phyloP scores from a whole-genome alignment of 1,139 yeast species.

The Lodderomyces margitis region DNA sequence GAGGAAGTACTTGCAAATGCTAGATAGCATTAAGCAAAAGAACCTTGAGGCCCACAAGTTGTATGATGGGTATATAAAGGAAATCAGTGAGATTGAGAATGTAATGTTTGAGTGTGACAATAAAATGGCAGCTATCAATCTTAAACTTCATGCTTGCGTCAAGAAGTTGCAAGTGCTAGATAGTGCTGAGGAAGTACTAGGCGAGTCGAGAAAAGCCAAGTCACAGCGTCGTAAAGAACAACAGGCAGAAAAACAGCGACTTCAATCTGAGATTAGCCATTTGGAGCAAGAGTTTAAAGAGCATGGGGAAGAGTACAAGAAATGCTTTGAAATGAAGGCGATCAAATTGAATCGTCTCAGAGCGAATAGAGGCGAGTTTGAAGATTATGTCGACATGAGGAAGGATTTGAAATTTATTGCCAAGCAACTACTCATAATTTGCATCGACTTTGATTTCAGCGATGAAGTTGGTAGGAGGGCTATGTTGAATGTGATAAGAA shows the following conservation, averaged over 20 bases:
- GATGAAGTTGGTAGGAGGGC: slow-evolving; percentile 91
- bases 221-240: slow-evolving; percentile 3
- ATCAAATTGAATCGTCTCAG: slow-evolving; percentile 1
- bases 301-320: slow-evolving; percentile 1
- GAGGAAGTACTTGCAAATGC: slow-evolving; percentile 48
- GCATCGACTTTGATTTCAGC: slow-evolving; percentile 75
- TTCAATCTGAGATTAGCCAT: slow-evolving; percentile 3
- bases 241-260: neutral
- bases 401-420: slow-evolving; percentile 72
- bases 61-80: neutral
- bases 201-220: slow-evolving; percentile 1
- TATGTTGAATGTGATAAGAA: slow-evolving; percentile 70
- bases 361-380: slow-evolving; percentile 14
- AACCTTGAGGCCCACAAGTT: neutral
- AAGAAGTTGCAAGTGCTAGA: slow-evolving; percentile 2
- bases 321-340: neutral
- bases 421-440: slow-evolving; percentile 67
- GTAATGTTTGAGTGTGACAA: slow-evolving; percentile 2
- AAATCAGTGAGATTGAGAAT: slow-evolving; percentile 1
- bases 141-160: neutral
- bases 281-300: slow-evolving; percentile 6
- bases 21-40: neutral
- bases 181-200: neutral
- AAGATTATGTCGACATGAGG: slow-evolving; percentile 33
- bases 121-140: neutral